A percentile compares a stretch with the other conserved stretches of the same genome.
Evolutionary conservation across 75 land plant genomes (phyloP).

Genomic region (Sequoiadendron giganteum): DNA sequence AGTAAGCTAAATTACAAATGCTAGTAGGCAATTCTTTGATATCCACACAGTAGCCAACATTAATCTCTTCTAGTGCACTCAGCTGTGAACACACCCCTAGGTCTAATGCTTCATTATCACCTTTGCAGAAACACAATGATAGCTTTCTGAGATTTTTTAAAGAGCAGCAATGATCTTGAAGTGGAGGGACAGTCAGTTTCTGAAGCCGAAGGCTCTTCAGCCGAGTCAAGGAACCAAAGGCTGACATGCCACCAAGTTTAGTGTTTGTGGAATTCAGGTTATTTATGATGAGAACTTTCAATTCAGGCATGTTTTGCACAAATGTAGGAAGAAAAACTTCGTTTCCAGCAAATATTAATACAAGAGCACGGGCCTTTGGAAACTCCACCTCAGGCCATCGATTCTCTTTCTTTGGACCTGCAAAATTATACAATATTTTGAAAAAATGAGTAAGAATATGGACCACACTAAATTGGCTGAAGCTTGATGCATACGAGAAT

Average conservation of each 20-base stretch:
- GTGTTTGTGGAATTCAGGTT: not conserved
- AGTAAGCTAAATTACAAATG: conserved; percentile 21
- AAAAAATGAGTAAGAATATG: not conserved
- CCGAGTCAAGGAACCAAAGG: not conserved
- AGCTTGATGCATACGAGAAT: not conserved
- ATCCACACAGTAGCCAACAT: conserved; percentile 48
- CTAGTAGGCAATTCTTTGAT: conserved; percentile 38
- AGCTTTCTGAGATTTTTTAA: not conserved
- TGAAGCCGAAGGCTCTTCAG: not conserved
- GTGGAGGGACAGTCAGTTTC: not conserved
- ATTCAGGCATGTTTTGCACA: not conserved
- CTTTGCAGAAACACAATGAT: not conserved
- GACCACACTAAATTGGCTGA: not conserved
- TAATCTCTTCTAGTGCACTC: conserved; percentile 41
- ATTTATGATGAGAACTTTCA: conserved; percentile 1
- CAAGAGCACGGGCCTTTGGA: conserved; percentile 61
- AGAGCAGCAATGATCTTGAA: not conserved
- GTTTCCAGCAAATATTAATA: conserved; percentile 43
- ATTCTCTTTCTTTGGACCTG: conserved; percentile 55
- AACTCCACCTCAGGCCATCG: conserved; percentile 51
- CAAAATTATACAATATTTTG: not conserved
- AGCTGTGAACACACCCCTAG: conserved; percentile 14
- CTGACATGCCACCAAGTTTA: not conserved
- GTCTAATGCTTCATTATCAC: conserved; percentile 13
- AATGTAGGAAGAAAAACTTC: conserved; percentile 20